Percentiles rank a stretch among this genome's conserved stretches.
Conservation (phyloP, 371 early-diverging fungal species). For the Blastocladiella emersonii region DNA sequence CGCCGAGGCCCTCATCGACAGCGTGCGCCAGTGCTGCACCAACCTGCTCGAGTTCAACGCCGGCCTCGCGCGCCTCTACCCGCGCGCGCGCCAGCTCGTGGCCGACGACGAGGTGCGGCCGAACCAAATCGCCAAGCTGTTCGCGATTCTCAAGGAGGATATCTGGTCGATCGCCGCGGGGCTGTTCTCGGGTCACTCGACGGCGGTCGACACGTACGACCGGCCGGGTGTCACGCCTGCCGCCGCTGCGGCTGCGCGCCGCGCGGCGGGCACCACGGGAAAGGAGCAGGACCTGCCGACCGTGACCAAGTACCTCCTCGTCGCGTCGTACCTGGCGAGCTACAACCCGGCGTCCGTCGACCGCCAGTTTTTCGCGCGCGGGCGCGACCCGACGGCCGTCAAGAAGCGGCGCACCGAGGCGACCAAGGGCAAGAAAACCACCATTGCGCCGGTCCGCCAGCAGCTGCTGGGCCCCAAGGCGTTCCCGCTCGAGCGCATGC, state of each 20-base stretch:
- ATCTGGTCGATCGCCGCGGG: too few relatives aligned
- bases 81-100: not conserved
- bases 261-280: too few relatives aligned
- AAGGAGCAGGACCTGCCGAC: conserved; percentile 26
- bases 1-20: not conserved
- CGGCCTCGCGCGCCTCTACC: not conserved
- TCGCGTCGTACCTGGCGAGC: conserved; percentile 79
- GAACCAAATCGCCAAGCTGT: too few relatives aligned
- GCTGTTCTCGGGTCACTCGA: too few relatives aligned
- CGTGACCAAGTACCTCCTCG: conserved; percentile 54
- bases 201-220: too few relatives aligned
- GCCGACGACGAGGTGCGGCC: too few relatives aligned
- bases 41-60: not conserved
- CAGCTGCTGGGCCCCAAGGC: conserved; percentile 78
- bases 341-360: conserved; percentile 83
- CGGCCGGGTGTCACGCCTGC: too few relatives aligned
- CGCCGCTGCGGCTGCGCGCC: too few relatives aligned
- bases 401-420: conserved; percentile 28
- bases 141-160: too few relatives aligned
- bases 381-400: conserved; percentile 23
- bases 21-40: not conserved
- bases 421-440: conserved; percentile 29
- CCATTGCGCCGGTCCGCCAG: conserved; percentile 48
- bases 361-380: conserved; percentile 61
- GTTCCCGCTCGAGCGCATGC: conserved; percentile 81